Conservation (phyloP, 208 protist species). For the Entamoeba nuttalli region DNA sequence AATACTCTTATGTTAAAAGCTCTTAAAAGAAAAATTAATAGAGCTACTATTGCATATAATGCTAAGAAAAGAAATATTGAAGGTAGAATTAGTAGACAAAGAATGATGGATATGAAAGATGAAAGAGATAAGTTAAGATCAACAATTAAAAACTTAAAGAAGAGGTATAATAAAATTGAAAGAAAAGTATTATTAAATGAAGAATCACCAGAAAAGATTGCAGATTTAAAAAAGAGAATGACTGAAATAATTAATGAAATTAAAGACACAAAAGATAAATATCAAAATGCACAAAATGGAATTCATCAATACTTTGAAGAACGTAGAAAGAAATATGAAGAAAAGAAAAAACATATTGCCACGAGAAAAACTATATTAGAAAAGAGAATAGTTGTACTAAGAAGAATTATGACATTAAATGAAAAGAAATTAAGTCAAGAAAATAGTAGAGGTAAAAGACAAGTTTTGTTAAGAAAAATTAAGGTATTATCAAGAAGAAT, state of each 20-base stretch:
- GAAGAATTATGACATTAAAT: not conserved
- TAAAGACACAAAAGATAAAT: not conserved
- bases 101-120: not conserved
- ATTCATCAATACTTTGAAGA: not conserved
- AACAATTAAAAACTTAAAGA: not conserved
- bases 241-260: not conserved
- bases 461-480: not conserved
- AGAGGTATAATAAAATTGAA: not conserved
- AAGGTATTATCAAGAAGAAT: not conserved
- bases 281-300: not conserved
- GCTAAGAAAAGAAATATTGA: not conserved
- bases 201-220: not conserved
- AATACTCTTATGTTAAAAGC: not conserved
- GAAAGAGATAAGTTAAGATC: not conserved
- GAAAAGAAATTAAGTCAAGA: not conserved
- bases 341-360: not conserved
- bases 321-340: not conserved
- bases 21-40: not conserved
- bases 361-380: not conserved
- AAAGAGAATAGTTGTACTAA: not conserved
- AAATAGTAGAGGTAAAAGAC: not conserved
- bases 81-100: not conserved
- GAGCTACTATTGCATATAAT: not conserved
- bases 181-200: not conserved
- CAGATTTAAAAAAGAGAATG: not conserved